Percentiles rank a stretch among this genome's conserved stretches.
phyloP scores from a whole-genome alignment of 2,329 filamentous ascomycete genomes.

The Diaporthe vaccinii region DNA sequence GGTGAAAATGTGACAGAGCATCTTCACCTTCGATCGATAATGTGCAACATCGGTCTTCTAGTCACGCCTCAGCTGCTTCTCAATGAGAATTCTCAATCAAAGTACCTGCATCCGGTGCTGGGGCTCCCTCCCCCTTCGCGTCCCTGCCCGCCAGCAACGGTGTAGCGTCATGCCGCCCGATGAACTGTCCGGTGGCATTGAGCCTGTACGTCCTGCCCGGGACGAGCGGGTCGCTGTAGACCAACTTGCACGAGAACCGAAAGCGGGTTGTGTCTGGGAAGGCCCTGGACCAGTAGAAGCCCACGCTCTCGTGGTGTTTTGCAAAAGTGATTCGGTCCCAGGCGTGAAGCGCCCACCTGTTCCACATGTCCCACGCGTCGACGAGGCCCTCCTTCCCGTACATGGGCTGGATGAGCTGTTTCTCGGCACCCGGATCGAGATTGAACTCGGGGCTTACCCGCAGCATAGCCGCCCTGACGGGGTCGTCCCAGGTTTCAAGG shows the following conservation, averaged over 20 bases:
- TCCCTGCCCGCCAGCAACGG: neutral
- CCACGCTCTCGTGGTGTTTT: neutral
- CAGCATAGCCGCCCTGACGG: slow-evolving; percentile 6
- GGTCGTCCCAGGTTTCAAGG: slow-evolving; percentile 3
- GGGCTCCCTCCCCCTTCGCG: neutral
- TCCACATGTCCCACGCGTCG: neutral
- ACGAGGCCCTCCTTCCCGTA: slow-evolving; percentile 13
- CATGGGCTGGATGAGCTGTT: neutral
- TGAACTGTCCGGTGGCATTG: neutral
- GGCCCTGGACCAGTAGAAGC: slow-evolving; percentile 13
- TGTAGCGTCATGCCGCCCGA: slow-evolving; percentile 1
- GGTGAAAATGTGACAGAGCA: neutral
- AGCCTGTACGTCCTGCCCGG: neutral
- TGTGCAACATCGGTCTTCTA: neutral
- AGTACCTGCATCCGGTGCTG: neutral
- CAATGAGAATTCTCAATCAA: neutral
- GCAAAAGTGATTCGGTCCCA: slow-evolving; percentile 5
- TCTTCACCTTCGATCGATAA: neutral
- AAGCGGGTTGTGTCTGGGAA: slow-evolving; percentile 1
- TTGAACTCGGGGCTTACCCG: neutral
- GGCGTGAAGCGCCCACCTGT: neutral
- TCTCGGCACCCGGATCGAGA: neutral
- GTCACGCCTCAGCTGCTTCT: neutral
- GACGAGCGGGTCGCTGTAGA: slow-evolving; percentile 7
- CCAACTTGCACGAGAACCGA: neutral